phyloP scores from a whole-genome alignment of 305 asterid genomes.

The Withania somnifera region DNA sequence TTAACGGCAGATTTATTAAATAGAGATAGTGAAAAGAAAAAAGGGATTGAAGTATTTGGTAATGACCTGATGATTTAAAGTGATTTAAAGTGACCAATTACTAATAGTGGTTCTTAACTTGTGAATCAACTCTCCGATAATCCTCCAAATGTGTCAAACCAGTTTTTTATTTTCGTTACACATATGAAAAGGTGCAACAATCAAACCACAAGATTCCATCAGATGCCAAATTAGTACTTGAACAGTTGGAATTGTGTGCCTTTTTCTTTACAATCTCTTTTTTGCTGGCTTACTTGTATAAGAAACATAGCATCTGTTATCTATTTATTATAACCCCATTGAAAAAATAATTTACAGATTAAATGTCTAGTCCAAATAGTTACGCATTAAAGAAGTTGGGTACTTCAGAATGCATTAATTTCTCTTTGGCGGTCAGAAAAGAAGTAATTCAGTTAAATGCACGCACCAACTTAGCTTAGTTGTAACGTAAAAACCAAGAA shows the following conservation, averaged over 20 bases:
- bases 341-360: neutral
- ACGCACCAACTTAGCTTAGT: neutral
- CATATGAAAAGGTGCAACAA: neutral
- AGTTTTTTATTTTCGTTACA: neutral
- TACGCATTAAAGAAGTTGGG: neutral
- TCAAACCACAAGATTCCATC: neutral
- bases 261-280: neutral
- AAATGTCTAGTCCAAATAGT: neutral
- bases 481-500: too few relatives aligned
- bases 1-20: neutral
- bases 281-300: neutral
- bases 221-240: neutral
- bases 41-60: neutral
- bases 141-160: slow-evolving; percentile 3
- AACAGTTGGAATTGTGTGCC: neutral
- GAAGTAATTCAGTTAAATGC: neutral
- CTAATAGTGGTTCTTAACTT: slow-evolving; percentile 35
- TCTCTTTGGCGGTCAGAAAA: neutral
- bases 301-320: neutral
- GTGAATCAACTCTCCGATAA: slow-evolving; percentile 24
- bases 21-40: neutral
- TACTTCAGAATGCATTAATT: too few relatives aligned
- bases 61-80: neutral
- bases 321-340: neutral
- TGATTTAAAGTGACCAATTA: neutral